Evolutionary conservation across 1,284 basidiomycete species (phyloP), one percentile per base, ranked within the genome.

Genomic region (Apiotrichum mycotoxinovorans): DNA sequence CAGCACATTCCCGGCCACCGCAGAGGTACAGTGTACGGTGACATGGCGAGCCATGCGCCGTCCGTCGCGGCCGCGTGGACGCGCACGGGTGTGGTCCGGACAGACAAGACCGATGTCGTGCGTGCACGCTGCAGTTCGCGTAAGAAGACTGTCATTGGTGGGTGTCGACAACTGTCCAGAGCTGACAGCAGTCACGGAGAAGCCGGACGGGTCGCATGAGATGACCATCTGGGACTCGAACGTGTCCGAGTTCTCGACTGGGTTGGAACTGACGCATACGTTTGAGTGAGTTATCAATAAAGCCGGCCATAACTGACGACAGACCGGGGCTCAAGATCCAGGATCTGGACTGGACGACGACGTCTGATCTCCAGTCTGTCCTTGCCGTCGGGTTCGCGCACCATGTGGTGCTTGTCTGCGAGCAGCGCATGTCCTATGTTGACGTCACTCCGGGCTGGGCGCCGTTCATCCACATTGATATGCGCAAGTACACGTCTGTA

Each of bases 161-260:
- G 61, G 65, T 61, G 34, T 4, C 15, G 2, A 0, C 3, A 12
- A 1, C 1, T 10, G 18, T 2, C 0, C 2, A 3, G 1, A 27
- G 37, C 51, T 57, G 20, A 57, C 48, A 3, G 10, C 38, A 79
- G 45, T 72, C 74, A 20, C 81, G 82, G 42, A 65, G 22, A 25
- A 56, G 8, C 22, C 48, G 10, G 63, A 70, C 47, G 68, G 86
- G 82, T 2, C 82, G 42, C 62, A 90, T 58, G 89, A 93, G 69
- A 76, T 95, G 54, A 91, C 90, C 0, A 90, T 97, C 22, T 96
- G 91, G 91, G 91, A 96, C 73, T 94, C 91, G 0, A 88, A 87
- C 58, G 88, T 89, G 71, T 91, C 88, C n/a, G 89, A 94, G 72
- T 97, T 96, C 73, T 85, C 89, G 5, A 89, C 89, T 1, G 93